phyloP scores from a whole-genome alignment of 805 yeast genomes.

The Komagataella ulmi region DNA sequence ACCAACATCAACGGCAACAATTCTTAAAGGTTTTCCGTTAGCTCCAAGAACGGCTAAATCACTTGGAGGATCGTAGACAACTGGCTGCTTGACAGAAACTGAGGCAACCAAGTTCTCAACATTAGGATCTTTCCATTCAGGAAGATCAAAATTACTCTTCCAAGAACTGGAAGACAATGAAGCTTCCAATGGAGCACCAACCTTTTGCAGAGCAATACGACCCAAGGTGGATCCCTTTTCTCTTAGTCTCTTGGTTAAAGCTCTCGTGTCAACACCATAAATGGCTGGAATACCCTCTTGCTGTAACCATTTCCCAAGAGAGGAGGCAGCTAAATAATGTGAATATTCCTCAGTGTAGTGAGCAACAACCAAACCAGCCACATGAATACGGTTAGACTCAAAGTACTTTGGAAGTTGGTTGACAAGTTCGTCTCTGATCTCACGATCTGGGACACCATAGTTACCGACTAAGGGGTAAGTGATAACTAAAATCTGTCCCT shows the following conservation, averaged over 20 bases:
- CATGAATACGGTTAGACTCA: constrained; percentile 84
- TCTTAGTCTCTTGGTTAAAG: constrained; percentile 86
- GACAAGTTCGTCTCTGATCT: constrained; percentile 58
- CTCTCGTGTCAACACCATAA: constrained; percentile 95
- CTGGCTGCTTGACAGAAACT: constrained; percentile 73
- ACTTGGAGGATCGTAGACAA: constrained; percentile 58
- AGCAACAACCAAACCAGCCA: constrained; percentile 94
- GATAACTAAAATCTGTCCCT: constrained; percentile 93
- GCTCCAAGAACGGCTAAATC: constrained; percentile 39
- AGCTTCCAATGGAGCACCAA: constrained; percentile 16
- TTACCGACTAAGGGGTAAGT: constrained; percentile 96
- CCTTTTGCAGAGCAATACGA: constrained; percentile 57
- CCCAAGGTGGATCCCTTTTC: constrained; percentile 89
- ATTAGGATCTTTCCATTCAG: constrained; percentile 93
- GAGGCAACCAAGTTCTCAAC: constrained; percentile 80
- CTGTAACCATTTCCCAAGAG: constrained; percentile 88
- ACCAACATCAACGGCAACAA: constrained; percentile 92
- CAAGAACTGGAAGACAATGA: constrained; percentile 31
- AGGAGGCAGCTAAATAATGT: constrained; percentile 85
- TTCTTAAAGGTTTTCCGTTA: constrained; percentile 68
- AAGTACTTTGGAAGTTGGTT: constrained; percentile 79
- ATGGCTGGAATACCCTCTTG: constrained; percentile 89
- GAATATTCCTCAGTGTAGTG: constrained; percentile 94
- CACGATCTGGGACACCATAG: constrained; percentile 96
- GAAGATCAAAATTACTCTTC: constrained; percentile 51